Base-by-base conservation (phyloP, 2,329 filamentous ascomycete species). In the Mariannaea elegans region DNA sequence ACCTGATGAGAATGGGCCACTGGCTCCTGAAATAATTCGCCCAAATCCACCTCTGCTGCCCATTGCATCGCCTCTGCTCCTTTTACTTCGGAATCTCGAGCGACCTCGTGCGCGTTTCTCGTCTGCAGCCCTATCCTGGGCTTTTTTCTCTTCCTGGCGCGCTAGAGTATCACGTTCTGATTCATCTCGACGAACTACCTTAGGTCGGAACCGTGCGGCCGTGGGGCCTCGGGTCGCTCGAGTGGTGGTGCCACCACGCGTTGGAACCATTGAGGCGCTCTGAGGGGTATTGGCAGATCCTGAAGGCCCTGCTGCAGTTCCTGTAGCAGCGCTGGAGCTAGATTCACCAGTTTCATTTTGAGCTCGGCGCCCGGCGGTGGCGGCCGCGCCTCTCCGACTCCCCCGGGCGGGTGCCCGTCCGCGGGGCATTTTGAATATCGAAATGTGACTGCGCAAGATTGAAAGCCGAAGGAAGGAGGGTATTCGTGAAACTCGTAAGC, bases 131-230 rank as follows among this genome's bases (percentile, higher is more conserved):
- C 76, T 73, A 47, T 78, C 76, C 31, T 63, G 75, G 2, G 78
- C 77, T 62, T 81, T 81, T 57, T 79, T 74, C 53, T 78, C 75
- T 60, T 81, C 79, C 53, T 78, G 75, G 12, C 78, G 74, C 44
- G 82, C 82, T 9, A 84, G 71, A 49, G 66, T 77, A 52, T 82
- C 80, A 68, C 82, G 75, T 50, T 83, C 81, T 7, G 79, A 77
- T 55, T 83, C 81, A 72, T 84, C 81, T 77, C 82, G 75, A 52
- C 82, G 77, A 46, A 83, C 69, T 59, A 79, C 81, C 64, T 78
- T 83, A 27, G 82, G 82, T 50, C 77, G 78, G 51, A 84, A 83
- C 34, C 82, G 76, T 36, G 75, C 76, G 9, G 71, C 60, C 18
- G 72, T 70, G n/a, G 75, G 69, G 16, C 75, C 77, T 24, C 77